Evolutionary conservation across 192 early-diverging fungal genomes (phyloP), one percentile per base, ranked within the genome.

Genomic region (Lunasporangiospora selenospora): DNA sequence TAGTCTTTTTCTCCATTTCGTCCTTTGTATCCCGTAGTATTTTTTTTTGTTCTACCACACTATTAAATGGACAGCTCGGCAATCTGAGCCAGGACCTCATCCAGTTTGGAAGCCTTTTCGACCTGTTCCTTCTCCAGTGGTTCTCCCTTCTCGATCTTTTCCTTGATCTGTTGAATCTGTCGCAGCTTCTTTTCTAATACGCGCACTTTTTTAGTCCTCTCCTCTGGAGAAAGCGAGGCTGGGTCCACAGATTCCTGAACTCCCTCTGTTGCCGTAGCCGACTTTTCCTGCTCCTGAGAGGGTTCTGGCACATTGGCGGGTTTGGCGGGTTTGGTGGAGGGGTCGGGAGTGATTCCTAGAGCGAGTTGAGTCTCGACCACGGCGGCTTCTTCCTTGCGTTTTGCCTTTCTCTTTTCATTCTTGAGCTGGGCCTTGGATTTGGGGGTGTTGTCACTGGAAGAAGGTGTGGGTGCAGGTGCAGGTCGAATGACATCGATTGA

Each of bases 181-280:
- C 84, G 59, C 33, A 90, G 53, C 65, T 92, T 92, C 65, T 92
- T 92, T 47, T 85, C 77, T 30, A 92, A 54, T 10, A 77, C 81
- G 43, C 86, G 87, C 24, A 87, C 58, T 32, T 77, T 80, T 69
- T 91, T 88, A 18, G 18, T 26, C 16, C 6, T 49, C n/a, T 42
- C 18, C 38, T 13, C 27, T 39, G 44, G 45, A 10, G 37, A 32
- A 33, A 54, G 42, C 44, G 62, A 15, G 19, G 75, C 73, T 0
- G 62, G 59, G 32, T 67, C 67, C 10, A 65, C 21, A 1, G 56
- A 38, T 6, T 30, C 53, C 2, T 34, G 44, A 41, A 15, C 18
- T 36, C 4, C 30, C 15, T 48, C 50, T 43, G 36, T 19, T 8
- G 56, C 6, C 8, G 48, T 18, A 2, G 33, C 18, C 4, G 33